phyloP scores from a whole-genome alignment of 2,329 filamentous ascomycete species.

The Scedosporium boydii region DNA sequence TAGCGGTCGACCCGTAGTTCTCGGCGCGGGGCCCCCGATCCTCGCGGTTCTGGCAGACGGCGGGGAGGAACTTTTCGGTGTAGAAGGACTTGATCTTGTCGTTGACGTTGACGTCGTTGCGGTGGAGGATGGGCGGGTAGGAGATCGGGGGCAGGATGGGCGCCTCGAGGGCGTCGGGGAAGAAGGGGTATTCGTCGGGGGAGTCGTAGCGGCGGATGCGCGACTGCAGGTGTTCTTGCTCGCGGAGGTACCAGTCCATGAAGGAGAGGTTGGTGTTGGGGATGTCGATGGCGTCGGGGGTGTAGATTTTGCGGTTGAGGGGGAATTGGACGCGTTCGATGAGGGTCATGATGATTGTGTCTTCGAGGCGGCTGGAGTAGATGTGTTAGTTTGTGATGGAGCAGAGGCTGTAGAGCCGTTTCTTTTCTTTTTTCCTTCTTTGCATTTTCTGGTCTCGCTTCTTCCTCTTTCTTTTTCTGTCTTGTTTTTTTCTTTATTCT shows the following conservation, averaged over 20 bases:
- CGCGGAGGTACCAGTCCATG: conserved; percentile 85
- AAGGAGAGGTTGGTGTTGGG: conserved; percentile 67
- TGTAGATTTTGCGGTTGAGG: conserved; percentile 80
- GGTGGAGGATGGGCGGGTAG: conserved; percentile 81
- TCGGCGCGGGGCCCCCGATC: conserved; percentile 81
- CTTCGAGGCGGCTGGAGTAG: conserved; percentile 76
- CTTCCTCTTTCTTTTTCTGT: too few species aligned
- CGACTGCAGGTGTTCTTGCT: conserved; percentile 87
- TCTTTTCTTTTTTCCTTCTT: neutral
- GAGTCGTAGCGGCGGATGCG: conserved; percentile 90
- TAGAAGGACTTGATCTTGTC: conserved; percentile 78
- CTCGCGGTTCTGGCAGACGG: conserved; percentile 64
- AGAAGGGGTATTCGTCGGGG: conserved; percentile 97
- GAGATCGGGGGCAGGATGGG: conserved; percentile 80
- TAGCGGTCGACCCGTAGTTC: conserved; percentile 90
- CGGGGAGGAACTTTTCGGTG: conserved; percentile 71
- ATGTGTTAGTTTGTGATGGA: neutral
- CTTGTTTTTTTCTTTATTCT: too few species aligned
- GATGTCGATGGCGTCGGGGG: conserved; percentile 67
- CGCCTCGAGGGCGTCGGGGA: conserved; percentile 66
- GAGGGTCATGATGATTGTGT: conserved; percentile 93
- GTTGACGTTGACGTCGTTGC: conserved; percentile 88
- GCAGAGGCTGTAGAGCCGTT: too few species aligned
- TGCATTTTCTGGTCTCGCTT: neutral
- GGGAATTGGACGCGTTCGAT: conserved; percentile 98